These are phyloP conservation scores for Hyparrhenia diplandra DNA, from an alignment of 176 grass and related monocot genomes.

Conservation along the genomic window DNA sequence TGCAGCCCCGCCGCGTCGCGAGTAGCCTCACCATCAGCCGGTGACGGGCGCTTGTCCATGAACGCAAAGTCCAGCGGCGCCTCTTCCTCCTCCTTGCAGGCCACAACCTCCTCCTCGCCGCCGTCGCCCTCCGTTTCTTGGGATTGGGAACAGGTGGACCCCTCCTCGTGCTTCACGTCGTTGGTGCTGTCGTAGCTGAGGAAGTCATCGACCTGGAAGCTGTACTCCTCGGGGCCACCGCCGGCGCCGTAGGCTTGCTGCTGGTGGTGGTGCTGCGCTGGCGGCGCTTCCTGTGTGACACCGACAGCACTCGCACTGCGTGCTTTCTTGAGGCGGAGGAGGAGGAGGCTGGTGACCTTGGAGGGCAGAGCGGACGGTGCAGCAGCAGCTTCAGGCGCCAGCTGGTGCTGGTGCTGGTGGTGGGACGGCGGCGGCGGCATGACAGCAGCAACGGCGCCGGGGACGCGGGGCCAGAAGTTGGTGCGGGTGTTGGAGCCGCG, in stretches of 20 bases:
- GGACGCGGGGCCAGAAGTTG: constrained; percentile 46
- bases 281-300: background rate
- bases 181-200: background rate
- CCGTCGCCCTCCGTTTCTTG: background rate
- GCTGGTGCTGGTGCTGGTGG: no score
- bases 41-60: constrained; percentile 11
- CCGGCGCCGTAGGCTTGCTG: background rate
- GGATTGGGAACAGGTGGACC: constrained; percentile 1
- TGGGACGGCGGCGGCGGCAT: no score
- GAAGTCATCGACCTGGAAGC: constrained; percentile 34
- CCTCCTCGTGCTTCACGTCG: constrained; percentile 26
- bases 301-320: background rate
- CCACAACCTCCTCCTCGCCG: constrained; percentile 23
- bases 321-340: constrained; percentile 31
- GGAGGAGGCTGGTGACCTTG: constrained; percentile 36
- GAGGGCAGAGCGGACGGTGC: constrained; percentile 5
- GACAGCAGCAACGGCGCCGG: background rate
- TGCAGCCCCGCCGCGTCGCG: background rate
- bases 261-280: background rate
- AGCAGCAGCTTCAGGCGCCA: background rate
- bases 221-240: background rate
- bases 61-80: constrained; percentile 37
- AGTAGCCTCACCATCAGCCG: background rate
- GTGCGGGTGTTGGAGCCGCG: constrained; percentile 77
- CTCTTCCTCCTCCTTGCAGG: background rate